Evolutionary conservation across 306 rosid species (phyloP), one percentile per base, ranked within the genome.

Genomic region (Abrus pulchellus): DNA sequence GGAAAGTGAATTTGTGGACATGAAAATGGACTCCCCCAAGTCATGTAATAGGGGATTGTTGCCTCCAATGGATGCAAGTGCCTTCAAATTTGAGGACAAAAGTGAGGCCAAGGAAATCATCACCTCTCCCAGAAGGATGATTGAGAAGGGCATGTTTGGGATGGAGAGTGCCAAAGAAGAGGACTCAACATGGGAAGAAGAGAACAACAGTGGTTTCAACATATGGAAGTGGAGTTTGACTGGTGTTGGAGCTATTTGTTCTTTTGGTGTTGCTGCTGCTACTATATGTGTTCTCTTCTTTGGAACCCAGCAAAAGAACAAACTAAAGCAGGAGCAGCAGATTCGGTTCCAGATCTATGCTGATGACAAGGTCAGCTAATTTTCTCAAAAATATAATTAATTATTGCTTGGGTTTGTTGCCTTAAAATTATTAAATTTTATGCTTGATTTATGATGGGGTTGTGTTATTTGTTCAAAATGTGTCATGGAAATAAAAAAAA

Each of bases 211-310:
- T 14, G 87, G 88, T 45, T 80, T 86, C 34, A 89, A 86, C 68
- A 13, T 92, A 3, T 88, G 92, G 89, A 94, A 89, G 44, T 86
- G 90, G 88, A 84, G 97, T 81, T 76, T 90, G 9, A 86, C 87
- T 30, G 98, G 98, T 59, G 77, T 94, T 83, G 95, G 98, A 60
- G 98, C 98, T 48, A 94, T 92, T 43, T 94, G 94, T 75, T 92
- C 95, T 41, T 91, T 94, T 52, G 98, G 98, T 62, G 82, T 94
- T 84, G 93, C 94, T 75, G 97, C 93, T 67, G 97, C 90, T 27
- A 88, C 98, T n/a, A 56, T 94, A 56, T 94, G 94, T 79, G 43
- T 94, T 80, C 59, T 92, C 13, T 85, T 85, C 69, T 80, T 89
- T 82, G 97, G 98, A 65, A 86, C 82, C 53, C 90, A 88, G 2